Conservation (phyloP, 2,329 filamentous ascomycete species). For the Aspergillus ibericus region DNA sequence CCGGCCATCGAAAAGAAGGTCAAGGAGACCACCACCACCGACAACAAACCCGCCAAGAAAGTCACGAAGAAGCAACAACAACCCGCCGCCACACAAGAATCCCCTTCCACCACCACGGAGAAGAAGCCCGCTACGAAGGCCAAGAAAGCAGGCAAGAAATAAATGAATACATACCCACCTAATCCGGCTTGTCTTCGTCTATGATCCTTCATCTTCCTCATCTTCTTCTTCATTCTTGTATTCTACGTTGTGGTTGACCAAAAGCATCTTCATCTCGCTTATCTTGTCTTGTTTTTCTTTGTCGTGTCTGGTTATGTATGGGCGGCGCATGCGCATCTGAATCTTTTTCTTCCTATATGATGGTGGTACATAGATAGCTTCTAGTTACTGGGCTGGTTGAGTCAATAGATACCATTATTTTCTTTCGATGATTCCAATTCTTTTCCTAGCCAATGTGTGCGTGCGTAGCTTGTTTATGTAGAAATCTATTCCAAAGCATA, state of each 20-base stretch:
- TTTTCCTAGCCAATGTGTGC: background rate
- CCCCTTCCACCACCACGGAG: conserved; percentile 1
- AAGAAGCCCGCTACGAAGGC: conserved; percentile 17
- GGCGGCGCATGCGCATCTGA: conserved; percentile 16
- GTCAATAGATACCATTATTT: conserved; percentile 16
- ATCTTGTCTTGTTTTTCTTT: background rate
- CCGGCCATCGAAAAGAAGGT: conserved; percentile 11
- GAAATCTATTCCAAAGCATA: too few species aligned
- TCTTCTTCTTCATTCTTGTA: conserved; percentile 21
- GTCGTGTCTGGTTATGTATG: conserved; percentile 10
- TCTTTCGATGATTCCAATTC: background rate
- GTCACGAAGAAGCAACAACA: background rate
- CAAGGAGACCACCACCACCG: background rate
- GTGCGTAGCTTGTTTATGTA: background rate
- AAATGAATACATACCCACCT: conserved; percentile 1
- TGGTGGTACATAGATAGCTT: conserved; percentile 11
- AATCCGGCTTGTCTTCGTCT: background rate
- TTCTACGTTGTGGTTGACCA: conserved; percentile 10
- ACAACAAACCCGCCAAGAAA: background rate
- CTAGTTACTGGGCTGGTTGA: background rate
- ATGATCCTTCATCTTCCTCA: conserved; percentile 22
- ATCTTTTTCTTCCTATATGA: background rate
- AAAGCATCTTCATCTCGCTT: conserved; percentile 15
- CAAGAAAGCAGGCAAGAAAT: conserved; percentile 34
- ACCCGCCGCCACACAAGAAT: background rate